Evolutionary conservation across 2,329 filamentous ascomycete genomes (phyloP).

Genomic region (Aphanocladium album): DNA sequence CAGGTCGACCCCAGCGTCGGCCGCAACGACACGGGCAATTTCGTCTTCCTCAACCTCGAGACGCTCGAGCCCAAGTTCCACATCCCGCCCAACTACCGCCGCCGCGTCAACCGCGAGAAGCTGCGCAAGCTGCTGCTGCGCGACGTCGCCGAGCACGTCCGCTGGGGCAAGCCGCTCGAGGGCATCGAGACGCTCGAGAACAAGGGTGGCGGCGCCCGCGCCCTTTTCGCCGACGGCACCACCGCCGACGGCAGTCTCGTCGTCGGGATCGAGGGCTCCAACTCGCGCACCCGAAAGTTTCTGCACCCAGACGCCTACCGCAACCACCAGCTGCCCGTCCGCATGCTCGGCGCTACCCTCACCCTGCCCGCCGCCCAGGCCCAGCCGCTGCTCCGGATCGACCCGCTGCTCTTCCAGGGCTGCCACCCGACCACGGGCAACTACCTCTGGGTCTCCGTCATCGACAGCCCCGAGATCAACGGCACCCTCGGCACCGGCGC

Average conservation of each 20-base stretch:
- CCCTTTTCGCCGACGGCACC: slow-evolving; percentile 29
- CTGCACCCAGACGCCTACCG: slow-evolving; percentile 27
- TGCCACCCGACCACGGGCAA: slow-evolving; percentile 44
- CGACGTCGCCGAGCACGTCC: slow-evolving; percentile 25
- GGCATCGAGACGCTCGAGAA: slow-evolving; percentile 20
- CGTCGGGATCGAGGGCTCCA: slow-evolving; percentile 37
- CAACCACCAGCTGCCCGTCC: slow-evolving; percentile 31
- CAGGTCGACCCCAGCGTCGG: slow-evolving; percentile 34
- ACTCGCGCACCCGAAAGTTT: slow-evolving; percentile 31
- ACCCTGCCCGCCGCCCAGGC: slow-evolving; percentile 33
- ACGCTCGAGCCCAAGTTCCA: slow-evolving; percentile 33
- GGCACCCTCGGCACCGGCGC: slow-evolving; percentile 26
- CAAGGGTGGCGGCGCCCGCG: slow-evolving; percentile 21
- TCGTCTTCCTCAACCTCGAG: slow-evolving; percentile 36
- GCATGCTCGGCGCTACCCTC: slow-evolving; percentile 33
- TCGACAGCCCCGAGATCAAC: slow-evolving; percentile 36
- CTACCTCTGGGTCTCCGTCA: slow-evolving; percentile 46
- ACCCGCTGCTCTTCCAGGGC: slow-evolving; percentile 51
- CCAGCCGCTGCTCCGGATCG: slow-evolving; percentile 39
- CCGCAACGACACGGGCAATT: slow-evolving; percentile 32
- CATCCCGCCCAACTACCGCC: slow-evolving; percentile 32
- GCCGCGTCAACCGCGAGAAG: slow-evolving; percentile 32
- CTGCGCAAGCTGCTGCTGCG: slow-evolving; percentile 26
- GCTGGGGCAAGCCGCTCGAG: slow-evolving; percentile 28
- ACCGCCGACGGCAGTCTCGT: slow-evolving; percentile 28